Conservation (phyloP, 2,329 filamentous ascomycete species). For the Mycosphaerella sp. region DNA sequence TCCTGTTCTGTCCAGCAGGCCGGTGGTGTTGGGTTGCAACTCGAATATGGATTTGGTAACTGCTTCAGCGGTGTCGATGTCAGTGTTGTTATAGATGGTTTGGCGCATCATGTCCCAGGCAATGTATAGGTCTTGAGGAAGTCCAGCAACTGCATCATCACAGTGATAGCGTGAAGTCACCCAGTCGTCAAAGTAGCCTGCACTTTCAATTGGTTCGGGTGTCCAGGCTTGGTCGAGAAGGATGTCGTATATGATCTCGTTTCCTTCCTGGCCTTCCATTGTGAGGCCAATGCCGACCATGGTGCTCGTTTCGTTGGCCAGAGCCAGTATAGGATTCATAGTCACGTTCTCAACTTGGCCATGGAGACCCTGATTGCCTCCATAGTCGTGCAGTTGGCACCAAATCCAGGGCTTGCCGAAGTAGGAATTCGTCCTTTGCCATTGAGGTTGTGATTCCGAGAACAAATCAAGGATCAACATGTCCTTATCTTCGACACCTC, state of each 20-base stretch:
- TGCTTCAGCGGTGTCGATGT: constrained; percentile 36
- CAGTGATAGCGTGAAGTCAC: constrained; percentile 38
- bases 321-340: constrained; percentile 41
- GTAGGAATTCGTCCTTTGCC: constrained; percentile 47
- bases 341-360: constrained; percentile 48
- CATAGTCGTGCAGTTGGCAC: constrained; percentile 49
- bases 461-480: constrained; percentile 49
- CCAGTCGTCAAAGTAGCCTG: constrained; percentile 44
- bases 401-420: constrained; percentile 51
- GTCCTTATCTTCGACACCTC: constrained; percentile 41
- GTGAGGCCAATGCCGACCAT: constrained; percentile 46
- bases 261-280: constrained; percentile 48
- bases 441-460: constrained; percentile 46
- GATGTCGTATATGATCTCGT: constrained; percentile 48
- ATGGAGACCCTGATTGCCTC: constrained; percentile 42
- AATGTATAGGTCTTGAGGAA: constrained; percentile 33
- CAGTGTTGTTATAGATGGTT: constrained; percentile 46
- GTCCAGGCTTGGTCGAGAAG: constrained; percentile 49
- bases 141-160: neutral
- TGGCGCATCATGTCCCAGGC: constrained; percentile 45
- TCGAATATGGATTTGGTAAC: constrained; percentile 45
- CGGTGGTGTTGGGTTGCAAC: constrained; percentile 39
- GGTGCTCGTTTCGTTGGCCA: constrained; percentile 35
- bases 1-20: constrained; percentile 38
- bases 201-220: constrained; percentile 38